Percentiles rank a stretch among this genome's conserved stretches.
Evolutionary conservation across 2,329 filamentous ascomycete genomes (phyloP).

Genomic region (Fusarium torreyae): DNA sequence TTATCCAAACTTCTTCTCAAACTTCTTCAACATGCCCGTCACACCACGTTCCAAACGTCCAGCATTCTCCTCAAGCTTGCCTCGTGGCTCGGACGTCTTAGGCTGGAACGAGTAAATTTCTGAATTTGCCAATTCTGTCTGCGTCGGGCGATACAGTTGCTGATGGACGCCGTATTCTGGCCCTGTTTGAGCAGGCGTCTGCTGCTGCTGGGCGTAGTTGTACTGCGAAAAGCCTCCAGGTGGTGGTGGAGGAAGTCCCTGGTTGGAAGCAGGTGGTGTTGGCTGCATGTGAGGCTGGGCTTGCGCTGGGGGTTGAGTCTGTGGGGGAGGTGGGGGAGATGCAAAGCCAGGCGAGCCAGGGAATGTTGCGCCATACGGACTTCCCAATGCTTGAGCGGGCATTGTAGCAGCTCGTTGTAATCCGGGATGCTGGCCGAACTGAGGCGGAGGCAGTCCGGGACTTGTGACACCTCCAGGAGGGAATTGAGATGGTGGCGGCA

Average conservation of each 20-base stretch:
- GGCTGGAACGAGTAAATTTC: slow-evolving; percentile 56
- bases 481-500: slow-evolving; percentile 64
- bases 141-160: slow-evolving; percentile 79
- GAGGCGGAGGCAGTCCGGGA: slow-evolving; percentile 60
- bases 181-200: slow-evolving; percentile 39
- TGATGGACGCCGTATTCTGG: slow-evolving; percentile 74
- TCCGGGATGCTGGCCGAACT: slow-evolving; percentile 63
- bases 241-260: slow-evolving; percentile 60
- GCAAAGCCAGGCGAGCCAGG: slow-evolving; percentile 62
- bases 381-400: slow-evolving; percentile 61
- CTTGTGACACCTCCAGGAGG: slow-evolving; percentile 61
- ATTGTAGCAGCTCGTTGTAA: slow-evolving; percentile 66
- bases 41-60: slow-evolving; percentile 79
- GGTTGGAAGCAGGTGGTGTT: slow-evolving; percentile 55
- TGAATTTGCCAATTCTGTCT: slow-evolving; percentile 67
- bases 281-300: slow-evolving; percentile 49
- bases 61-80: slow-evolving; percentile 75
- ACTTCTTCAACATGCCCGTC: slow-evolving; percentile 80
- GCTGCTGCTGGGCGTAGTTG: slow-evolving; percentile 55
- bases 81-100: slow-evolving; percentile 61
- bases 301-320: slow-evolving; percentile 53
- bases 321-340: slow-evolving; percentile 52
- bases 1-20: slow-evolving; percentile 81
- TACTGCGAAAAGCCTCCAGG: slow-evolving; percentile 72
- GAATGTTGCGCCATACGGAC: slow-evolving; percentile 63